phyloP scores from a whole-genome alignment of 2,329 filamentous ascomycete genomes.

The Chaetomiaceae sp. region DNA sequence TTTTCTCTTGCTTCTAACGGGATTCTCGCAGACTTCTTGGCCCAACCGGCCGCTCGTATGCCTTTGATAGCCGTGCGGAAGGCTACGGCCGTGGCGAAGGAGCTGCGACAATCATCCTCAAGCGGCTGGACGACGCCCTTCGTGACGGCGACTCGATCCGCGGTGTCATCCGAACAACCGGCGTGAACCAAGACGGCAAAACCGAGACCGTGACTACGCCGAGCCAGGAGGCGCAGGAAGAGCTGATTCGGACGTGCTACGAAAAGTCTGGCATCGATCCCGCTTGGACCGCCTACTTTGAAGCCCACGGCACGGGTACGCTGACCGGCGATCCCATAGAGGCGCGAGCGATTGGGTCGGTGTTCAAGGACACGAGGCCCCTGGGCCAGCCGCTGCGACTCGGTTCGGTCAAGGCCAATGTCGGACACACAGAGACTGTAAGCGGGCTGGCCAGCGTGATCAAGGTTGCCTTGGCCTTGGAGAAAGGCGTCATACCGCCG shows the following conservation, averaged over 20 bases:
- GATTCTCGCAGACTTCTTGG: no score
- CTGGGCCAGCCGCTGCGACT: no score
- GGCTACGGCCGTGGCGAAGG: conserved; percentile 30
- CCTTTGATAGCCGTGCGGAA: conserved; percentile 30
- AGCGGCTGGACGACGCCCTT: conserved; percentile 35
- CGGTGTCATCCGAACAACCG: conserved; percentile 28
- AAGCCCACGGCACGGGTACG: conserved; percentile 20
- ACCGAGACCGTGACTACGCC: conserved; percentile 37
- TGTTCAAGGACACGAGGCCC: no score
- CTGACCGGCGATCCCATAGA: conserved; percentile 25
- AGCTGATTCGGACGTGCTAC: conserved; percentile 28
- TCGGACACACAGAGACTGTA: no score
- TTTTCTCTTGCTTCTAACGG: no score
- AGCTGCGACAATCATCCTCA: conserved; percentile 34
- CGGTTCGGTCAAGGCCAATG: no score
- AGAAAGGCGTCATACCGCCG: no score
- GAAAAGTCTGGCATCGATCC: conserved; percentile 3
- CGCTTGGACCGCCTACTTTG: conserved; percentile 19
- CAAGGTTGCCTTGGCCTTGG: no score
- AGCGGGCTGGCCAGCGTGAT: no score
- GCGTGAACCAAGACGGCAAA: conserved; percentile 33
- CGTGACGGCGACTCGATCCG: conserved; percentile 33
- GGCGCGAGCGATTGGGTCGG: no score
- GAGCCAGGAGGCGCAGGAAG: conserved; percentile 25
- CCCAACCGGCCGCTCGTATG: conserved; percentile 30